phyloP scores from a whole-genome alignment of 352 stramenopile species.

The Hyaloperonospora brassicae region DNA sequence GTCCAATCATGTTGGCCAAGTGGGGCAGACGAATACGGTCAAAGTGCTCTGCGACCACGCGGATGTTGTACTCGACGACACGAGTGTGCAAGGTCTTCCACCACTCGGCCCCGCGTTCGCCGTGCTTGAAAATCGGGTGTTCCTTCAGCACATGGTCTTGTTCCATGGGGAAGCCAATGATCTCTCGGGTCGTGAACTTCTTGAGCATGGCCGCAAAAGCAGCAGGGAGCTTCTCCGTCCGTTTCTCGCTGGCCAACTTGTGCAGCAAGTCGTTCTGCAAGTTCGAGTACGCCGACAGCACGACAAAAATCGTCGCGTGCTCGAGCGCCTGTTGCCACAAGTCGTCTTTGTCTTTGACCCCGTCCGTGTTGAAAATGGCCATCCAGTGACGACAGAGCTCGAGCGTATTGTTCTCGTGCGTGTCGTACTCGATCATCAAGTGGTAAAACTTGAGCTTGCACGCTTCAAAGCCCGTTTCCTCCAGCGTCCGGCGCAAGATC shows the following conservation, averaged over 20 bases:
- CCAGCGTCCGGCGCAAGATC: slow-evolving; percentile 90
- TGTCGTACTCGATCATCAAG: slow-evolving; percentile 94
- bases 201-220: slow-evolving; percentile 58
- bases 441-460: slow-evolving; percentile 96
- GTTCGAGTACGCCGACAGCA: slow-evolving; percentile 71
- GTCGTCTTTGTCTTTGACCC: slow-evolving; percentile 54
- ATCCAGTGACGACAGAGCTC: slow-evolving; percentile 88
- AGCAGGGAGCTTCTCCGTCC: slow-evolving; percentile 53
- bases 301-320: slow-evolving; percentile 69
- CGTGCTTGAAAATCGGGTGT: slow-evolving; percentile 79
- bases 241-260: slow-evolving; percentile 53
- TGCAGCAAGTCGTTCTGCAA: slow-evolving; percentile 72
- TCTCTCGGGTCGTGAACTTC: slow-evolving; percentile 95
- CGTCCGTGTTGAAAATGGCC: slow-evolving; percentile 76
- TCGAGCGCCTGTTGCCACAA: slow-evolving; percentile 67
- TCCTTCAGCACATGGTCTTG: slow-evolving; percentile 81
- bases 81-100: slow-evolving; percentile 85
- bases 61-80: slow-evolving; percentile 97
- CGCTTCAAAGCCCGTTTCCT: slow-evolving; percentile 91
- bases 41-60: slow-evolving; percentile 92
- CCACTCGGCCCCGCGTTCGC: slow-evolving; percentile 73
- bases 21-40: slow-evolving; percentile 89
- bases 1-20: slow-evolving; percentile 90
- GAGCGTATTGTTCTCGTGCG: slow-evolving; percentile 93
- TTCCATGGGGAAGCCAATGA: slow-evolving; percentile 91